Base-by-base conservation (phyloP, 1,139 yeast genomes). In the Diutina catenulata region DNA sequence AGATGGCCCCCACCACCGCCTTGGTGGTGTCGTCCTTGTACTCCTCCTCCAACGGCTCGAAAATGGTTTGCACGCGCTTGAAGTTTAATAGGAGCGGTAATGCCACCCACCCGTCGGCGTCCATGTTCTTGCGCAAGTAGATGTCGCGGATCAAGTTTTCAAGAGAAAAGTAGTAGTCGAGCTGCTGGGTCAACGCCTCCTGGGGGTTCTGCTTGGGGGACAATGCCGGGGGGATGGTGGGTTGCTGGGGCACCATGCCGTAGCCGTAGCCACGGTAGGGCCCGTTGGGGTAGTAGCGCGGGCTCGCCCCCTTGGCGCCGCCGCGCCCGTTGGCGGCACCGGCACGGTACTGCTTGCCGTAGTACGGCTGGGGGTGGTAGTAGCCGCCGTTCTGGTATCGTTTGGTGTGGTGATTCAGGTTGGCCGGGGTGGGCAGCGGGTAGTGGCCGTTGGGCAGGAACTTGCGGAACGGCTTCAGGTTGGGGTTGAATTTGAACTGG, bases 101-200 rank as follows among this genome's bases (percentile, higher is more conserved):
- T 27, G 78, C 74, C 40, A 86, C 71, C 70, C 79, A 79, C 24
- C 95, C 95, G 43, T 75, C 68, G 24, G 47, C 40, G 58, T 80
- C 77, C 94, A 86, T 84, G 51, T 80, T 83, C 49, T 75, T 74
- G 56, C 95, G 74, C 54, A 86, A 65, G 55, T 60, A 84, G 42
- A 81, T 63, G 57, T 86, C 95, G 60, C 83, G 81, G 49, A 83
- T 69, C 57, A 91, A 69, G 60, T 91, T 91, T 50, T 87, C 95
- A 40, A 80, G 70, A 21, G 93, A 80, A 59, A 91, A 81, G 59
- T 91, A 91, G 64, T 88, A 91, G 54, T 84, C 91, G 42, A 87
- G 64, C 65, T 87, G 96, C 19, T 21, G 18, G 11, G 13, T n/a
- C 6, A 31, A 26, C n/a, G 35, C 35, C 9, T 31, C 35, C 22